Evolutionary conservation across 805 yeast species (phyloP).

Genomic region (Kazachstania kunashirensis): DNA sequence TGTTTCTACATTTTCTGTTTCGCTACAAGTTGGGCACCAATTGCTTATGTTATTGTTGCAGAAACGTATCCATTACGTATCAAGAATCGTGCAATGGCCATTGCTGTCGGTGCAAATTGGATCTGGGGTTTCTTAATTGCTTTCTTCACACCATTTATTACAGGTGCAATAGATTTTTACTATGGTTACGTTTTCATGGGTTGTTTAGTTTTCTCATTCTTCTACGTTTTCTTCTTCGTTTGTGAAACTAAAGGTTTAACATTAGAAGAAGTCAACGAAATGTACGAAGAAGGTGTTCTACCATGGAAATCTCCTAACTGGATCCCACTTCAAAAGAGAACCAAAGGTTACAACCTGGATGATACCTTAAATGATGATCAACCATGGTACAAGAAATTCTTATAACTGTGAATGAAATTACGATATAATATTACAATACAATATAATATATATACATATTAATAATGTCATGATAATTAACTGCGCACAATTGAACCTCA

Average conservation of each 20-base stretch:
- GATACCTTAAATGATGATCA: conserved; percentile 20
- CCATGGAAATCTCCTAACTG: conserved; percentile 40
- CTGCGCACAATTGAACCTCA: too few species aligned
- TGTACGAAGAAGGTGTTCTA: conserved; percentile 34
- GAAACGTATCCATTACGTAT: conserved; percentile 68
- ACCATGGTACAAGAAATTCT: conserved; percentile 16
- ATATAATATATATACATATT: too few species aligned
- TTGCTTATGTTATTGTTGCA: conserved; percentile 53
- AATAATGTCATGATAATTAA: too few species aligned
- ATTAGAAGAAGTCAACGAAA: conserved; percentile 69
- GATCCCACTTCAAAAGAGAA: conserved; percentile 37
- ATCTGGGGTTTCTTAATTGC: conserved; percentile 61
- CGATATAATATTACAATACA: too few species aligned
- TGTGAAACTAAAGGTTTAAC: conserved; percentile 72
- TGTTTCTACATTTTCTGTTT: conserved; percentile 64
- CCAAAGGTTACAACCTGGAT: conserved; percentile 18
- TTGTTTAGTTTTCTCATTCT: conserved; percentile 42
- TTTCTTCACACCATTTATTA: conserved; percentile 64
- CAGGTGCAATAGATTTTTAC: conserved; percentile 52
- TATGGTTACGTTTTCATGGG: conserved; percentile 57
- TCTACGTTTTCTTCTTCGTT: conserved; percentile 61
- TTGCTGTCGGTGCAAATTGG: conserved; percentile 56
- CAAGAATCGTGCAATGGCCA: conserved; percentile 45
- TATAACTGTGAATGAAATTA: too few species aligned
- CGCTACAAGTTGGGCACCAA: conserved; percentile 72